Evolutionary conservation across 148 eudicot genomes (phyloP).

Genomic region (Tetragonia tetragonoides): DNA sequence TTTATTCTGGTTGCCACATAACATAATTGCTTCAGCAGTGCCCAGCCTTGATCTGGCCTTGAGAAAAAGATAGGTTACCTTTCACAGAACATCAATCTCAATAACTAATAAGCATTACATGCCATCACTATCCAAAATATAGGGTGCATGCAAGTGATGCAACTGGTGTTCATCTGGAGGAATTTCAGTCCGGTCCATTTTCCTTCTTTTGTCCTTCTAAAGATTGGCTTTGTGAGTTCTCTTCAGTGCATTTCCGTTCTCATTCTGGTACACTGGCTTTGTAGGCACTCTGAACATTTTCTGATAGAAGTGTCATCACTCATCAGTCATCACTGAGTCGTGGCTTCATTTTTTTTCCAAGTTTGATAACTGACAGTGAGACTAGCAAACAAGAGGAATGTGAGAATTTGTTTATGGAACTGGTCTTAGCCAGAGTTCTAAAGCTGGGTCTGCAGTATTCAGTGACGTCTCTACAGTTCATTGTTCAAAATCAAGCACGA

Average conservation of each 20-base stretch:
- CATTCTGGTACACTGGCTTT: constrained; percentile 13
- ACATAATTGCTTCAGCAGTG: neutral
- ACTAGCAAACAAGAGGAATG: constrained; percentile 96
- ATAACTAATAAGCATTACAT: neutral
- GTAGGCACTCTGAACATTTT: constrained; percentile 72
- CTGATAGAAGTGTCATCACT: constrained; percentile 50
- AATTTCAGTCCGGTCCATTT: neutral
- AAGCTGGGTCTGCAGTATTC: constrained; percentile 42
- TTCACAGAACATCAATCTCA: neutral
- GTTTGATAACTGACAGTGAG: constrained; percentile 77
- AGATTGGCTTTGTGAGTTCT: neutral
- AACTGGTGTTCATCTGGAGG: neutral
- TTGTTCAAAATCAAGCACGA: constrained; percentile 27
- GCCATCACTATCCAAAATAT: too few species aligned
- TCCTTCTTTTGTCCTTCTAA: neutral
- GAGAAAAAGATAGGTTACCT: neutral
- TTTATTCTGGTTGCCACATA: neutral
- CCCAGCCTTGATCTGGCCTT: neutral
- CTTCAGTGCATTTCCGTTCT: constrained; percentile 9
- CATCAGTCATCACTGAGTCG: constrained; percentile 30
- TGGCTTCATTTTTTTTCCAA: constrained; percentile 95
- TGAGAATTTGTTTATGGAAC: constrained; percentile 76
- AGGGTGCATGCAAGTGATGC: neutral
- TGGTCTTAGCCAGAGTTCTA: constrained; percentile 74
- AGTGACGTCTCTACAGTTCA: constrained; percentile 8